These are phyloP conservation scores for Canna indica DNA, from an alignment of 176 grass and related monocot genomes.

Conservation along the genomic window DNA sequence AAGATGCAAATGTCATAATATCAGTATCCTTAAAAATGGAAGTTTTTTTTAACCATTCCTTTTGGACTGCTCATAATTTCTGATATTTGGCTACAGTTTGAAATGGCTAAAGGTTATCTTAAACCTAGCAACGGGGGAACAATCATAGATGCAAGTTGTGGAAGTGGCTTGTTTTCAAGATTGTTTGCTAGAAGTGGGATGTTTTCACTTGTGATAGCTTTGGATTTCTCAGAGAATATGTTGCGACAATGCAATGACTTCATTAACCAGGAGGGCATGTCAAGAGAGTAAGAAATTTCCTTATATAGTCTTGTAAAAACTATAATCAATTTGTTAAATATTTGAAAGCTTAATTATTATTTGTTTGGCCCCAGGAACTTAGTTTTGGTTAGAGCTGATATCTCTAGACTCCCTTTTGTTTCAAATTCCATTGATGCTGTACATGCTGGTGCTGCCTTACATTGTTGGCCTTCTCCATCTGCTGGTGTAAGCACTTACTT, in stretches of 20 bases:
- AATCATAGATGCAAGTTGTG: conserved; percentile 88
- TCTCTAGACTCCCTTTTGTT: conserved; percentile 70
- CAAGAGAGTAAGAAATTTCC: conserved; percentile 36
- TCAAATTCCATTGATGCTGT: conserved; percentile 73
- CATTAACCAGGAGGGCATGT: conserved; percentile 53
- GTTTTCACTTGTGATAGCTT: conserved; percentile 69
- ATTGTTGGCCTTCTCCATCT: conserved; percentile 94
- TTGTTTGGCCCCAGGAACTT: conserved; percentile 36
- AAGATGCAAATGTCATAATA: not conserved
- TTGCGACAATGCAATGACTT: conserved; percentile 71
- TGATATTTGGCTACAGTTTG: conserved; percentile 44
- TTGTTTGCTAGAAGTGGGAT: conserved; percentile 58
- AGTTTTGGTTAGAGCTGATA: conserved; percentile 77
- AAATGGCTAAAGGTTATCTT: conserved; percentile 69
- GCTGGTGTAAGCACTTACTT: conserved; percentile 44
- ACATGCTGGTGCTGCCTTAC: conserved; percentile 86
- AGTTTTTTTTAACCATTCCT: not conserved
- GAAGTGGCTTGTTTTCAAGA: conserved; percentile 91
- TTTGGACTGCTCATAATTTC: not conserved
- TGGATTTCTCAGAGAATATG: conserved; percentile 98
- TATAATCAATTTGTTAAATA: not conserved
- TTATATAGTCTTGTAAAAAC: not conserved
- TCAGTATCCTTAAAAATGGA: not conserved
- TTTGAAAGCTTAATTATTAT: not conserved
- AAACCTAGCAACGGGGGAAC: conserved; percentile 48